Conservation (phyloP, 768 basidiomycete genomes). For the Lepiota venenata region DNA sequence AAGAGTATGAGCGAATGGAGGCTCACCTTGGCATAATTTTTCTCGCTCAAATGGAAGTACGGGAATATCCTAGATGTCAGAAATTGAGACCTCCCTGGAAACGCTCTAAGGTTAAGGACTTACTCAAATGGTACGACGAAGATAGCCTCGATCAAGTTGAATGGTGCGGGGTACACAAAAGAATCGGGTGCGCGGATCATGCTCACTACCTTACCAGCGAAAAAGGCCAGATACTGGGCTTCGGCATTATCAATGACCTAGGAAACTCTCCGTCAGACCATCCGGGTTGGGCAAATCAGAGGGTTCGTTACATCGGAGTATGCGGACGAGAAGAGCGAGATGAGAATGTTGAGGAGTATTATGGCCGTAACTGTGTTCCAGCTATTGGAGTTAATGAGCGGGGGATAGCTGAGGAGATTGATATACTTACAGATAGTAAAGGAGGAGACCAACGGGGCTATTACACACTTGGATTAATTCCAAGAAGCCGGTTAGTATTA, state of each 20-base stretch:
- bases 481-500: slow-evolving; percentile 1
- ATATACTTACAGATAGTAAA: slow-evolving; percentile 74
- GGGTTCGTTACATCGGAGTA: slow-evolving; percentile 72
- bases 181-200: slow-evolving; percentile 87
- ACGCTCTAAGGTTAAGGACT: slow-evolving; percentile 23
- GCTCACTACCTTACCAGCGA: slow-evolving; percentile 79
- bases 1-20: not conserved
- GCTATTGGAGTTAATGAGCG: slow-evolving; percentile 25
- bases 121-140: slow-evolving; percentile 87
- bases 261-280: not conserved
- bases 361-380: slow-evolving; percentile 86
- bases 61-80: slow-evolving; percentile 30
- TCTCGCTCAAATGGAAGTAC: slow-evolving; percentile 40
- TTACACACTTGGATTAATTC: not conserved
- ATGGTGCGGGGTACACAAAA: slow-evolving; percentile 89
- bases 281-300: not conserved
- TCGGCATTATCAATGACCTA: slow-evolving; percentile 82
- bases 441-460: slow-evolving; percentile 55
- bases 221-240: slow-evolving; percentile 89
- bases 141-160: slow-evolving; percentile 82
- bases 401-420: not conserved
- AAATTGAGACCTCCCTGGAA: not conserved
- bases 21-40: slow-evolving; percentile 56
- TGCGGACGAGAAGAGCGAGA: slow-evolving; percentile 93
- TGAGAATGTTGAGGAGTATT: slow-evolving; percentile 88